A percentile compares a stretch with the other conserved stretches of the same genome.
Evolutionary conservation across 306 rosid species (phyloP).

Genomic region (Ormosia semicastrata): DNA sequence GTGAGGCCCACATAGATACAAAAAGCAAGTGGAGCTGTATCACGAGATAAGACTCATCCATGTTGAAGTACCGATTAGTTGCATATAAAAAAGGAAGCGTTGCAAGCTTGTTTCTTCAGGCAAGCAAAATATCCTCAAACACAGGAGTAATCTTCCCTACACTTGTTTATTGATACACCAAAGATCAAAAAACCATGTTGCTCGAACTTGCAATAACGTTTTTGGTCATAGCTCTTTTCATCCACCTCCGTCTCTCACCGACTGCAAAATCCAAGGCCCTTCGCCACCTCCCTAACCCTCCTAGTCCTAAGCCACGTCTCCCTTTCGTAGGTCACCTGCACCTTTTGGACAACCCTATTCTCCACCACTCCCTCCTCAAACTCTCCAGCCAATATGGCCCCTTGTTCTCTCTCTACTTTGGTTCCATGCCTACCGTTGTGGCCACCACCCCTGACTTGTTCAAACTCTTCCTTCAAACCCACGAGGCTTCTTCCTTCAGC

Average conservation of each 20-base stretch:
- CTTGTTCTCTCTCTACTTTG: slow-evolving; percentile 39
- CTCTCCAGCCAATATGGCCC: slow-evolving; percentile 38
- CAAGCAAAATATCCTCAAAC: neutral
- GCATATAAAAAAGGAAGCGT: neutral
- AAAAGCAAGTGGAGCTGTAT: too few species aligned
- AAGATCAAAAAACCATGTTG: slow-evolving; percentile 20
- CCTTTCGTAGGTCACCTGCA: slow-evolving; percentile 40
- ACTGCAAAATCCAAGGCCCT: slow-evolving; percentile 31
- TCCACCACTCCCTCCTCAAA: slow-evolving; percentile 35
- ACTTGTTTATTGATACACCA: neutral
- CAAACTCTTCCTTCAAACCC: slow-evolving; percentile 42
- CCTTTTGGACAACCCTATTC: slow-evolving; percentile 27
- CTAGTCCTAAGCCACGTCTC: slow-evolving; percentile 41
- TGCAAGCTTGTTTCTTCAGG: neutral
- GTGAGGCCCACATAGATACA: too few species aligned
- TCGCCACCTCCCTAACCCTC: slow-evolving; percentile 44
- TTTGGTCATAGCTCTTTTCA: slow-evolving; percentile 12
- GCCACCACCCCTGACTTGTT: slow-evolving; percentile 39
- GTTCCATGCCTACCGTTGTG: slow-evolving; percentile 41
- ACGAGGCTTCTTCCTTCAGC: slow-evolving; percentile 39
- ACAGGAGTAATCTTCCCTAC: neutral
- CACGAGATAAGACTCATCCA: too few species aligned
- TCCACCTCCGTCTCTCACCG: slow-evolving; percentile 21
- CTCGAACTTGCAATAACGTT: neutral
- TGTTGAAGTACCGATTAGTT: neutral